Evolutionary conservation across 208 protist genomes (phyloP), one percentile per base, ranked within the genome.

Genomic region (Crithidia brevicula): DNA sequence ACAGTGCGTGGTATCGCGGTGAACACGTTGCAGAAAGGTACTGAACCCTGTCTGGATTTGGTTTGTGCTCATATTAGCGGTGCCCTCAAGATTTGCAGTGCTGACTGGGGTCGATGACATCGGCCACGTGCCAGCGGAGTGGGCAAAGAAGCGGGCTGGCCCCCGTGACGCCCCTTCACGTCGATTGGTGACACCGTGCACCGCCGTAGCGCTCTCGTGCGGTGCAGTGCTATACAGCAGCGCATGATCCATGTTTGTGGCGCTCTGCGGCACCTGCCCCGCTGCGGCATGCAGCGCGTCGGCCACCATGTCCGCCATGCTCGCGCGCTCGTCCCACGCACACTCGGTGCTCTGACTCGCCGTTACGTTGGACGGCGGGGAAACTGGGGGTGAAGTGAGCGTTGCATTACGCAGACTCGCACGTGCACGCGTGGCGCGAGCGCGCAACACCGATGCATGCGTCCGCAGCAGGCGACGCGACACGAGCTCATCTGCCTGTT

Each of bases 361-460:
- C n/a, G n/a, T n/a, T n/a, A n/a, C n/a, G n/a, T n/a, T n/a, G n/a
- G n/a, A 40, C 36, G 36, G 36, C 36, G 15, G 36, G 15, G 8
- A 40, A 40, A 40, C 36, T 16, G 10, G 36, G 8, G 10, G 43
- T 9, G 16, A 9, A 6, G 16, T 7, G 13, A 7, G 36, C 47
- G 47, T 52, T 25, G 18, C 22, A 16, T 9, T n/a, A 23, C n/a
- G 43, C 43, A 8, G 43, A 9, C 6, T 49, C 13, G 3, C 15
- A 9, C 15, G 36, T 1, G 40, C 20, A 20, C 15, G 36, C 1
- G 52, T 18, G 2, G 53, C 64, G 16, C 36, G 46, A 11, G n/a
- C 33, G 25, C 56, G 53, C 31, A 72, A 46, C 16, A 45, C 46
- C 9, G 43, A 18, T 0, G 66, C 66, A 28, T 72, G 66, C 0